Evolutionary conservation across 176 grass and related monocot species (phyloP), one percentile per base, ranked within the genome.

Genomic region (Bromus sterilis): DNA sequence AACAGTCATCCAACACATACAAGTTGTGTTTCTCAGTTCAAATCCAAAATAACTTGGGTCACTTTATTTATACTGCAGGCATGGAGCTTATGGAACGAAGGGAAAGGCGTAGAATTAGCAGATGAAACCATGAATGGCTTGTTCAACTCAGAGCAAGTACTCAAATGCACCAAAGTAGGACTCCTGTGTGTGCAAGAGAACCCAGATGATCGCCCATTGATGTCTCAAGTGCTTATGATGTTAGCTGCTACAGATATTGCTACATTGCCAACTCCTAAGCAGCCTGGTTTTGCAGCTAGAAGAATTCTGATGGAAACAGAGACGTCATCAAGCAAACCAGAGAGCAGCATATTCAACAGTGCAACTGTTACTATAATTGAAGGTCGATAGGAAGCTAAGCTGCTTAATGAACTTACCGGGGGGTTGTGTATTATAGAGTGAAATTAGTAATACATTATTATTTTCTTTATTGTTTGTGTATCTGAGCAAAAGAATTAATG

Each of bases 51-150:
- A 66, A 67, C 20, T 35, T 59, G 29, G 29, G 32, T 7, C 37
- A 62, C 7, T 4, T 55, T 32, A 75, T 58, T 58, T 44, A 13
- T 41, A 31, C 10, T 46, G 13, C 69, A 90, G 91, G 85, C 87
- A 82, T 93, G 91, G 85, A 90, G 72, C 62, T 84, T 85, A 66
- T 93, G 91, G 91, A 90, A 80, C n/a, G 82, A 93, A 51, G 85
- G 74, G 32, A 90, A 81, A 44, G n/a, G 78, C 43, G 39, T 66
- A 81, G 81, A 93, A 29, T 64, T 93, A 75, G 82, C 76, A 64
- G 91, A 93, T 71, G 85, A 89, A 76, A 79, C 67, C 36, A 90
- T 93, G 74, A 74, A 89, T n/a, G 62, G 79, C 56, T 63, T 73
- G 0, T 90, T 93, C 56, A 72, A 81, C 74, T 49, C 78, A 13